Evolutionary conservation across 225 moss, liverwort and hornwort genomes (phyloP).

Genomic region (Pleurozium schreberi): DNA sequence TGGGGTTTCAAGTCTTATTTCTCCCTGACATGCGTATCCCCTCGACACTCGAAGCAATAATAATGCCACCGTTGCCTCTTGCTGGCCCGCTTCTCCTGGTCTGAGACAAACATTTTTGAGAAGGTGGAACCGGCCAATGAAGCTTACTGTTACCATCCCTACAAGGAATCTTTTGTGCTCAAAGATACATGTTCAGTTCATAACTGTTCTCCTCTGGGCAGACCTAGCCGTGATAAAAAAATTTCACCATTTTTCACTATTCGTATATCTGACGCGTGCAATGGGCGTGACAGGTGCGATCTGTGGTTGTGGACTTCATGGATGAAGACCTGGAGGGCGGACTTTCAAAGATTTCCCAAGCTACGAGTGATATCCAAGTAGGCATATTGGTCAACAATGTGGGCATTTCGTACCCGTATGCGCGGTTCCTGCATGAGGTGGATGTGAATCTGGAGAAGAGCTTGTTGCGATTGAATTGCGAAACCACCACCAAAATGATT

Average conservation of each 20-base stretch:
- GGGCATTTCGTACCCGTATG: slow-evolving; percentile 59
- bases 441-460: slow-evolving; percentile 39
- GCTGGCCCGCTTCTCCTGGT: not conserved
- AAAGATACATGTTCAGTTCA: not conserved
- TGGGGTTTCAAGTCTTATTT: not conserved
- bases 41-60: not conserved
- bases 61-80: not conserved
- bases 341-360: slow-evolving; percentile 23
- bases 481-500: slow-evolving; percentile 57
- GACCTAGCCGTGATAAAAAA: not conserved
- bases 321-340: slow-evolving; percentile 43
- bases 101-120: not conserved
- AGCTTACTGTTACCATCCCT: not conserved
- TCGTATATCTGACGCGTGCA: not conserved
- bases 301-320: slow-evolving; percentile 52
- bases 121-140: not conserved
- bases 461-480: slow-evolving; percentile 48
- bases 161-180: not conserved
- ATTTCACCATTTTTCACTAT: not conserved
- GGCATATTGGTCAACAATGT: slow-evolving; percentile 63
- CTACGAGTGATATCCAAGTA: slow-evolving; percentile 31
- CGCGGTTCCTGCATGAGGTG: slow-evolving; percentile 59
- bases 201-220: not conserved
- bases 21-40: not conserved
- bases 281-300: slow-evolving; percentile 31